Conservation (phyloP, 2,329 filamentous ascomycete species). For the Geoglossum cookeanum region DNA sequence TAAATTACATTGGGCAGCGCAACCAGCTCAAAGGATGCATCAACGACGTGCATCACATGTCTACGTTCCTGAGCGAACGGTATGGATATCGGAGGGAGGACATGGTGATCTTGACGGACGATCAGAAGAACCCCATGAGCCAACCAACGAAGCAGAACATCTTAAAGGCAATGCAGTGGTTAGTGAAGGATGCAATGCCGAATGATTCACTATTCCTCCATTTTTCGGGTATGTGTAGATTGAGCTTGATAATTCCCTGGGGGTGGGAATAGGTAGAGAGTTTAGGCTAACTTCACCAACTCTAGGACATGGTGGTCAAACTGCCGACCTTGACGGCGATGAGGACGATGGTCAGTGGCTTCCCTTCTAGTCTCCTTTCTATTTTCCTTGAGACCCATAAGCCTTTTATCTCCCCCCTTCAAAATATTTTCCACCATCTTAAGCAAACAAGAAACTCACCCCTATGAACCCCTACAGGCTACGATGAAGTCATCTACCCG, state of each 20-base stretch:
- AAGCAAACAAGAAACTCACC: background rate
- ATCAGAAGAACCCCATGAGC: constrained; percentile 93
- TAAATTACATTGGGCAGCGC: constrained; percentile 89
- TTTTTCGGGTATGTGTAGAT: constrained; percentile 55
- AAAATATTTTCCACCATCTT: background rate
- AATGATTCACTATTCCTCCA: constrained; percentile 97
- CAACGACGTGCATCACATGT: constrained; percentile 97
- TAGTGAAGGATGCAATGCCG: constrained; percentile 78
- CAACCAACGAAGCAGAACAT: constrained; percentile 94
- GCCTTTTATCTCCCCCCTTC: background rate
- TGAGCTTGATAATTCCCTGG: constrained; percentile 13
- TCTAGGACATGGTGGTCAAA: constrained; percentile 55
- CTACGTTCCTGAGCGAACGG: constrained; percentile 65
- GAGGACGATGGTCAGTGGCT: constrained; percentile 43
- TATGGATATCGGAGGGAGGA: constrained; percentile 90
- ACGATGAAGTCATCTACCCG: constrained; percentile 62
- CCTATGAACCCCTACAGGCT: constrained; percentile 19
- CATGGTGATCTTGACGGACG: constrained; percentile 92
- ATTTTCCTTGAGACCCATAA: background rate
- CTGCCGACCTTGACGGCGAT: constrained; percentile 52
- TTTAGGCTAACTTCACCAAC: background rate
- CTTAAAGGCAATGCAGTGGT: constrained; percentile 88
- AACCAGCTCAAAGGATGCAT: constrained; percentile 85
- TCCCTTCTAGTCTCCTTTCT: background rate
- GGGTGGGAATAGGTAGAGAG: too few relatives aligned